Conservation (phyloP, 345 rosid genomes). For the Firmiana major region DNA sequence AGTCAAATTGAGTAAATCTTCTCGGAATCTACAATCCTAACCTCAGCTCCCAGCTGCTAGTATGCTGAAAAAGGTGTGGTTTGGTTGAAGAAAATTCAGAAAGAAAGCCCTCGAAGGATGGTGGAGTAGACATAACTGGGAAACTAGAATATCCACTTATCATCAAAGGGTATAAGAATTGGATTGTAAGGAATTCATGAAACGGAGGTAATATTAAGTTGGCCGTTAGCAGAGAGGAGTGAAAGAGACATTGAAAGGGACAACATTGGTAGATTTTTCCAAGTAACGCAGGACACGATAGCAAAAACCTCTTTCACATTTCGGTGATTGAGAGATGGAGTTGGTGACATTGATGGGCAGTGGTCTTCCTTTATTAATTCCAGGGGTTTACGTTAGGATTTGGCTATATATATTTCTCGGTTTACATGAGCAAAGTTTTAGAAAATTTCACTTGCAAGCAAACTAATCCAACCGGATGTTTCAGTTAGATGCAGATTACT, state of each 20-base stretch:
- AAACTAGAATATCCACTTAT: slow-evolving; percentile 11
- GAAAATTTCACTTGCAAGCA: background rate
- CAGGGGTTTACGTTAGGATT: background rate
- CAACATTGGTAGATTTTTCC: slow-evolving; percentile 3
- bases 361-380: background rate
- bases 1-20: background rate
- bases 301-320: background rate
- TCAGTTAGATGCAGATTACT: too few species aligned
- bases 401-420: background rate
- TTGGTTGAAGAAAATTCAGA: background rate
- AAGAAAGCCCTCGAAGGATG: background rate
- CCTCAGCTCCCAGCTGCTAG: background rate
- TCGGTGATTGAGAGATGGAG: background rate
- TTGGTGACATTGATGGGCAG: background rate
- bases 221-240: background rate
- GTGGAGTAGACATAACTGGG: background rate
- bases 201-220: background rate
- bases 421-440: background rate
- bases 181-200: background rate
- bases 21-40: slow-evolving; percentile 13
- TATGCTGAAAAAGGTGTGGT: background rate
- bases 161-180: background rate
- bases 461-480: background rate
- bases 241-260: background rate
- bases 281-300: background rate